phyloP scores from a whole-genome alignment of 2,329 filamentous ascomycete genomes.

The Pezicula rhizophila region DNA sequence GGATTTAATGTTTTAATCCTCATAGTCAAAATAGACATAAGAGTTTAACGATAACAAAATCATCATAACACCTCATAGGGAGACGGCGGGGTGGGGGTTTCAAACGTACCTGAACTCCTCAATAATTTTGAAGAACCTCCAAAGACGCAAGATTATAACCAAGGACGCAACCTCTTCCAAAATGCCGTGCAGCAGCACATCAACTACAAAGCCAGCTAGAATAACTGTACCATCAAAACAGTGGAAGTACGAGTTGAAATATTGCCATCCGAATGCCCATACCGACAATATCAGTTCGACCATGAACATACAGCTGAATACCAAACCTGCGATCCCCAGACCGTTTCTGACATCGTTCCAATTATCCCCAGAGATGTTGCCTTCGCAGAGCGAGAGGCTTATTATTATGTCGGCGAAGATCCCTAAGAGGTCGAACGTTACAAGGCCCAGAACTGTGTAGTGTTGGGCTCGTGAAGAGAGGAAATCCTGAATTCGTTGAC shows the following conservation, averaged over 20 bases:
- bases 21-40: too few relatives aligned
- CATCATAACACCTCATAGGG: too few relatives aligned
- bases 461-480: slow-evolving; percentile 41
- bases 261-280: slow-evolving; percentile 55
- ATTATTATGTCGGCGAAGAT: slow-evolving; percentile 48
- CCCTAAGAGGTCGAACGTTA: slow-evolving; percentile 42
- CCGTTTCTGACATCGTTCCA: slow-evolving; percentile 33
- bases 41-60: too few relatives aligned
- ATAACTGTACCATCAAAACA: slow-evolving; percentile 60
- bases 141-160: slow-evolving; percentile 60
- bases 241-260: slow-evolving; percentile 54
- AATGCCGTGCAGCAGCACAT: slow-evolving; percentile 53
- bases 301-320: slow-evolving; percentile 61
- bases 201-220: slow-evolving; percentile 53
- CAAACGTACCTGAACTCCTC: slow-evolving; percentile 45
- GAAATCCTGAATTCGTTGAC: slow-evolving; percentile 11
- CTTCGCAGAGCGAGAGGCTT: slow-evolving; percentile 41
- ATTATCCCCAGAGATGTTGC: slow-evolving; percentile 14
- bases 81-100: too few relatives aligned
- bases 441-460: slow-evolving; percentile 41
- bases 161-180: slow-evolving; percentile 59
- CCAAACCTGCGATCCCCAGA: slow-evolving; percentile 46
- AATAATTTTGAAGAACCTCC: slow-evolving; percentile 65
- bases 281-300: slow-evolving; percentile 52
- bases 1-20: too few relatives aligned